phyloP scores from a whole-genome alignment of 768 basidiomycete species.

The Calocybe indica region DNA sequence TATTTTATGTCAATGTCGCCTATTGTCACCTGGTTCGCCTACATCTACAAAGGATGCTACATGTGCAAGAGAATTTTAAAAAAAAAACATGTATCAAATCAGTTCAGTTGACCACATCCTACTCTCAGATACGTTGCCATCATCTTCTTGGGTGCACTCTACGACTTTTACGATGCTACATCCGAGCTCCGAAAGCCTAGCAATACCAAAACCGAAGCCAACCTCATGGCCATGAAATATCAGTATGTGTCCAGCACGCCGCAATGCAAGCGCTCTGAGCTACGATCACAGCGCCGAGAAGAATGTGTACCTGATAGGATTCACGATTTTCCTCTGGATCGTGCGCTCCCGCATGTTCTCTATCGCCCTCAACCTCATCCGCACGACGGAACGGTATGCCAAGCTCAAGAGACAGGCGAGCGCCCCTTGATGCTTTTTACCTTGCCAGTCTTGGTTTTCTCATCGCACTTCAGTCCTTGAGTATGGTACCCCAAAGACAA shows the following conservation, averaged over 20 bases:
- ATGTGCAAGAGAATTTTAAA: slow-evolving; percentile 41
- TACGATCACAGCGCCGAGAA: slow-evolving; percentile 38
- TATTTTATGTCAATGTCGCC: slow-evolving; percentile 63
- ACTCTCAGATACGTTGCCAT: slow-evolving; percentile 67
- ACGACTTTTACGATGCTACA: slow-evolving; percentile 86
- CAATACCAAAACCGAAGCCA: slow-evolving; percentile 78
- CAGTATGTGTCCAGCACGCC: slow-evolving; percentile 40
- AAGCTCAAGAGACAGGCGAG: slow-evolving; percentile 59
- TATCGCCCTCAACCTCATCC: slow-evolving; percentile 87
- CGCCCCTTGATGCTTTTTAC: too few species aligned
- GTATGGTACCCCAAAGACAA: too few species aligned
- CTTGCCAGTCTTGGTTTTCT: too few species aligned
- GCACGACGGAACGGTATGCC: slow-evolving; percentile 82
- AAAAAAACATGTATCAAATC: too few species aligned
- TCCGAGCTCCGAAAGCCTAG: slow-evolving; percentile 59
- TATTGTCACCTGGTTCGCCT: slow-evolving; percentile 78
- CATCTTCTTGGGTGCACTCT: slow-evolving; percentile 81
- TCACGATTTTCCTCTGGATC: slow-evolving; percentile 92
- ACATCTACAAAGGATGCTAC: slow-evolving; percentile 90
- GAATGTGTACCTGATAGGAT: slow-evolving; percentile 90
- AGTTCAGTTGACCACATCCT: background rate
- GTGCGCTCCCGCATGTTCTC: slow-evolving; percentile 91
- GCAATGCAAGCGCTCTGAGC: too few species aligned
- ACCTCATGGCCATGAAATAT: slow-evolving; percentile 87
- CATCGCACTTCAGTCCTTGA: too few species aligned